A percentile compares a stretch with the other conserved stretches of the same genome.
phyloP scores from a whole-genome alignment of 148 eudicot genomes.

The Silene latifolia region DNA sequence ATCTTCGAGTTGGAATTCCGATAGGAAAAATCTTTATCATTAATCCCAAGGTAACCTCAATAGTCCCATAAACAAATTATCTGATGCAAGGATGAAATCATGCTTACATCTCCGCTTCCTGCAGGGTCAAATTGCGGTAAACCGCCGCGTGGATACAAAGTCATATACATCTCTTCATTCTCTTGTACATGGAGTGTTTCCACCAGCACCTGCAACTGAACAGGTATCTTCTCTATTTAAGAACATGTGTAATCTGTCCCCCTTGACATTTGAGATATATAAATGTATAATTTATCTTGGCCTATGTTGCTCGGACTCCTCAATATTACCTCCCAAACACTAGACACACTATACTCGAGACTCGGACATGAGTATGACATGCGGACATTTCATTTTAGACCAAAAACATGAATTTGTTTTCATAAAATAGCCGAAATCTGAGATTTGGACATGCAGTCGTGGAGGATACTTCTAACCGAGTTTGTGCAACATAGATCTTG shows the following conservation, averaged over 20 bases:
- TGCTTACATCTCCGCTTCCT: constrained; percentile 6
- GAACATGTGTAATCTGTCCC: background rate
- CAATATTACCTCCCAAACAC: too few relatives aligned
- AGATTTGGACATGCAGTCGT: too few relatives aligned
- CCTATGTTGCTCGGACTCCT: too few relatives aligned
- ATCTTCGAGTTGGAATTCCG: constrained; percentile 85
- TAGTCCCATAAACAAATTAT: background rate
- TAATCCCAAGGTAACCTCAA: constrained; percentile 71
- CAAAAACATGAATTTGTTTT: too few relatives aligned
- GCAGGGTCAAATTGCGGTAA: constrained; percentile 83
- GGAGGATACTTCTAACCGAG: too few relatives aligned
- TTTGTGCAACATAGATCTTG: too few relatives aligned
- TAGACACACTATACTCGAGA: too few relatives aligned
- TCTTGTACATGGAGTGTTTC: constrained; percentile 86
- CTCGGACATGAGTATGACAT: too few relatives aligned
- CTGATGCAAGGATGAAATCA: background rate
- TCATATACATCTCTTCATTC: constrained; percentile 75
- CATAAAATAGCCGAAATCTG: too few relatives aligned
- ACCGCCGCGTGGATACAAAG: constrained; percentile 65
- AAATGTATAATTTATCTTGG: background rate
- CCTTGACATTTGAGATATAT: background rate
- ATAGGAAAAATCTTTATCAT: constrained; percentile 82
- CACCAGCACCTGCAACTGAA: constrained; percentile 51
- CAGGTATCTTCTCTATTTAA: constrained; percentile 43
- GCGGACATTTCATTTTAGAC: too few relatives aligned